Evolutionary conservation across 1,284 basidiomycete species (phyloP), one percentile per base, ranked within the genome.

Genomic region (Fomitopsis schrenkii): DNA sequence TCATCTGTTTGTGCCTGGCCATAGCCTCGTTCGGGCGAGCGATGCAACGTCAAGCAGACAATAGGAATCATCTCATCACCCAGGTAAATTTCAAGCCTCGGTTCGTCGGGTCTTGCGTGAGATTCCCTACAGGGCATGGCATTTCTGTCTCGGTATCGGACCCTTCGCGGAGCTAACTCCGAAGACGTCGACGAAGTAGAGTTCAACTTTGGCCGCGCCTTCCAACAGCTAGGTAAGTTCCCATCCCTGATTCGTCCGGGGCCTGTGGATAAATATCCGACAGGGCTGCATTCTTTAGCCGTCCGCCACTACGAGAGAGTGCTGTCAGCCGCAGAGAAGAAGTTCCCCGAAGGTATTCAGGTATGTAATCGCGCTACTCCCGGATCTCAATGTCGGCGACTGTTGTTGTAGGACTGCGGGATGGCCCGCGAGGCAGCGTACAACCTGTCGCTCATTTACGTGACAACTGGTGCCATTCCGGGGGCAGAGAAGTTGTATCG

Each of bases 41-140:
- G 0, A 94, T 94, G 86, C 94, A 97, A 67, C 84, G 97, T 10
- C 95, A 98, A 72, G 89, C 91, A 6, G 97, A 98, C 75, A 98
- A 99, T 72, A 78, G 95, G 53, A 91, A 98, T 69, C 94, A 97
- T 72, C 83, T 94, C 57, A 81, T 95, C 53, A 80, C 86, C 28
- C 91, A 94, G 77, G 91, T 90, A 53, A 44, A 69, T 68, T 38
- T 33, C 12, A 42, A 19, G 41, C 54, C 28, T 55, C 5, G 35
- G 58, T 57, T 56, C 52, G 5, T 17, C 28, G 19, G 4, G 30
- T 35, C 45, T 48, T 52, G 33, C 22, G 55, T 36, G 26, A 45
- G 5, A 22, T 12, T 15, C 55, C 17, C 40, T 59, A n/a, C 15
- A 96, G 92, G 92, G 84, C 0, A 81, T 95, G 76, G 91, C 90